These are phyloP conservation scores for Arthromyces matolae DNA, from an alignment of 768 basidiomycete species.

Conservation along the genomic window DNA sequence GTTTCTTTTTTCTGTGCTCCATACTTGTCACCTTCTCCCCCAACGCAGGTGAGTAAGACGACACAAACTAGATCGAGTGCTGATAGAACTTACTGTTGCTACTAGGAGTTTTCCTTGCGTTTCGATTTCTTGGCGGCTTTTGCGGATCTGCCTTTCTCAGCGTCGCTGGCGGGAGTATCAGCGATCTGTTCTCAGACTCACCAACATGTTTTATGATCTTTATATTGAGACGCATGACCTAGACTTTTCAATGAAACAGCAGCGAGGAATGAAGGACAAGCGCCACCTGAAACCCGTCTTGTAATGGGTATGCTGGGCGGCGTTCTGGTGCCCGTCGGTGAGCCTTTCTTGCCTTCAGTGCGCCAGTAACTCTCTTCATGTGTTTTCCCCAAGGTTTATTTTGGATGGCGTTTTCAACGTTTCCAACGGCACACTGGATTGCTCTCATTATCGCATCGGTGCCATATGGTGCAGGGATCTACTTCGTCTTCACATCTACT, in stretches of 20 bases:
- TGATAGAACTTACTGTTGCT: not conserved
- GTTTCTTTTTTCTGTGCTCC: constrained; percentile 56
- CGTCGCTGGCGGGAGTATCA: constrained; percentile 53
- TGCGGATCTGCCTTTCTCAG: constrained; percentile 55
- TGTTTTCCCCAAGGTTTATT: constrained; percentile 42
- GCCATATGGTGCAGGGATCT: constrained; percentile 62
- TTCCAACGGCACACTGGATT: constrained; percentile 55
- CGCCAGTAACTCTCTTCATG: constrained; percentile 43
- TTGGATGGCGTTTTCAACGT: constrained; percentile 58
- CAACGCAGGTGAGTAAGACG: constrained; percentile 45
- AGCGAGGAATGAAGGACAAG: constrained; percentile 35
- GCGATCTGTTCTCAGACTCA: constrained; percentile 54
- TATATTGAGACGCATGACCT: too few species aligned
- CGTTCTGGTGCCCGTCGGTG: constrained; percentile 58
- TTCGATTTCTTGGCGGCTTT: constrained; percentile 52
- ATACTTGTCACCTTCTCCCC: constrained; percentile 75
- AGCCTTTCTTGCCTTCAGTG: constrained; percentile 43
- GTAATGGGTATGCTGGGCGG: constrained; percentile 68
- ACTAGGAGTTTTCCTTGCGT: constrained; percentile 56
- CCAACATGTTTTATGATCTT: too few species aligned
- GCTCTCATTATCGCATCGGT: constrained; percentile 60
- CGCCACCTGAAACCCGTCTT: constrained; percentile 65
- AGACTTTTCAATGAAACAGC: too few species aligned
- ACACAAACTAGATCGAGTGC: not conserved
- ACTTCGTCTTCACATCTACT: constrained; percentile 66